Evolutionary conservation across 768 basidiomycete genomes (phyloP).

Genomic region (Suillus placidus): DNA sequence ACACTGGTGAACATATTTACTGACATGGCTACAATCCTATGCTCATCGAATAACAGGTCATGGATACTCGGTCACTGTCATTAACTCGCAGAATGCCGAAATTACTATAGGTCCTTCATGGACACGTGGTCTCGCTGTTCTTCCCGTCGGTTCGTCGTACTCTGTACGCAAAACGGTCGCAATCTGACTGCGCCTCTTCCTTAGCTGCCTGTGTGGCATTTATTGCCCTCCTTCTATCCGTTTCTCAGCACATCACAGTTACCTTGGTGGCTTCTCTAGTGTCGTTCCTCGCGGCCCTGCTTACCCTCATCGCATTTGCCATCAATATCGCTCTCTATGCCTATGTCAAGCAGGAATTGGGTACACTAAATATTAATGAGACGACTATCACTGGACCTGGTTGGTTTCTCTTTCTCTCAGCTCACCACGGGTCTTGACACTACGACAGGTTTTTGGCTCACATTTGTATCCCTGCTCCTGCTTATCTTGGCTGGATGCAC

Average conservation of each 20-base stretch:
- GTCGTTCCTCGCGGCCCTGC: slow-evolving; percentile 67
- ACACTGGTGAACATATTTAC: slow-evolving; percentile 40
- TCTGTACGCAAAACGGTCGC: not conserved
- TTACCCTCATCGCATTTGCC: slow-evolving; percentile 73
- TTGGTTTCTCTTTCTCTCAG: slow-evolving; percentile 33
- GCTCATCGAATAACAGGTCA: slow-evolving; percentile 40
- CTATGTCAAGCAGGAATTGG: slow-evolving; percentile 59
- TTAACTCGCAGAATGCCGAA: slow-evolving; percentile 37
- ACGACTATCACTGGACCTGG: slow-evolving; percentile 65
- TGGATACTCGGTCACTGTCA: slow-evolving; percentile 55
- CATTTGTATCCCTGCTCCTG: slow-evolving; percentile 65
- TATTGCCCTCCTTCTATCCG: slow-evolving; percentile 62
- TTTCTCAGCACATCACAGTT: slow-evolving; percentile 56
- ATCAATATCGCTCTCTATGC: slow-evolving; percentile 77
- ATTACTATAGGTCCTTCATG: slow-evolving; percentile 54
- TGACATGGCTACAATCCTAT: not conserved
- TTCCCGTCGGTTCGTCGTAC: slow-evolving; percentile 65
- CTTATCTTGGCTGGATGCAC: slow-evolving; percentile 67
- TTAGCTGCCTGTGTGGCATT: slow-evolving; percentile 57
- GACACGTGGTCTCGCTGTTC: slow-evolving; percentile 75
- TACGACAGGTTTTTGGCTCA: slow-evolving; percentile 70
- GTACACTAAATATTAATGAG: slow-evolving; percentile 46
- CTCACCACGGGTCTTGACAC: slow-evolving; percentile 9
- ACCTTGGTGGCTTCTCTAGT: slow-evolving; percentile 47
- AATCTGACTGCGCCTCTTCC: not conserved